Conservation (phyloP, 2,329 filamentous ascomycete genomes). For the Colletotrichum australisinense region DNA sequence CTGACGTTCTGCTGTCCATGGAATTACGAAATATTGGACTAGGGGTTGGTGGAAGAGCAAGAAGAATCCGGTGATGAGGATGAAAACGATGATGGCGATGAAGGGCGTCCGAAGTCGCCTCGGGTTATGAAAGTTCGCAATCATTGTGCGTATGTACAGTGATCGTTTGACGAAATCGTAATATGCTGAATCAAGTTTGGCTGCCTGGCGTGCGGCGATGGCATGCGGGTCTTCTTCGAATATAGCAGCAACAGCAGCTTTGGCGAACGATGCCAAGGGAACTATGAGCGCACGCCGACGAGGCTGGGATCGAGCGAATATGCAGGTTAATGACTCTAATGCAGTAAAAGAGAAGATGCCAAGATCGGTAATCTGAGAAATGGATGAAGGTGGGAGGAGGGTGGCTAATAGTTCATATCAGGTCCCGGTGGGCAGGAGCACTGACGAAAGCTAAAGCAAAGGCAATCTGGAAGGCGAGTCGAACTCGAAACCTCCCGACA, state of each 20-base stretch:
- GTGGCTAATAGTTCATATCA: slow-evolving; percentile 8
- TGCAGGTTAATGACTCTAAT: not conserved
- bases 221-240: not conserved
- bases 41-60: slow-evolving; percentile 72
- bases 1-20: slow-evolving; percentile 31
- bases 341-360: not conserved
- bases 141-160: slow-evolving; percentile 9
- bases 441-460: not conserved
- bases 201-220: not conserved
- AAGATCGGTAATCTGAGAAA: not conserved
- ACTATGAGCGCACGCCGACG: not conserved
- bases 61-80: slow-evolving; percentile 72
- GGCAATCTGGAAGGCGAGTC: not conserved
- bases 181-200: not conserved
- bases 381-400: not conserved
- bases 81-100: slow-evolving; percentile 56
- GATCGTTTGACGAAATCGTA: too few species aligned
- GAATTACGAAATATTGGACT: slow-evolving; percentile 26
- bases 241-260: not conserved
- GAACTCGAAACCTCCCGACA: not conserved
- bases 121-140: slow-evolving; percentile 29
- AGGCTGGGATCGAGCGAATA: not conserved
- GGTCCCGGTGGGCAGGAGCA: not conserved
- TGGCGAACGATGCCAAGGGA: not conserved
- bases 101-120: slow-evolving; percentile 27